phyloP scores from a whole-genome alignment of 371 early-diverging fungal species.

The Mortierella sp. region DNA sequence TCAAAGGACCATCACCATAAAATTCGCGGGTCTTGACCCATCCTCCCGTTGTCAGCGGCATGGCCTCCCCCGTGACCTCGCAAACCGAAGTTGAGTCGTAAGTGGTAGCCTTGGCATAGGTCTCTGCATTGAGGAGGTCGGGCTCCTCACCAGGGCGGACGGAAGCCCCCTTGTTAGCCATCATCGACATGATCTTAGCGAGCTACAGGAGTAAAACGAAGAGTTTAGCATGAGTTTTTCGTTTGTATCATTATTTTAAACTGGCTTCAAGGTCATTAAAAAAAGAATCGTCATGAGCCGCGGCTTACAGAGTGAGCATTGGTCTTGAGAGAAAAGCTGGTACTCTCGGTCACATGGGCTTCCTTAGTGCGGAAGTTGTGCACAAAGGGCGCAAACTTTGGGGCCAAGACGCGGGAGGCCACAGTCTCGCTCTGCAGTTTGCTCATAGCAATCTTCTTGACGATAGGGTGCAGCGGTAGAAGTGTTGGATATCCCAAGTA shows the following conservation, averaged over 20 bases:
- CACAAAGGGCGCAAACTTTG: constrained; percentile 33
- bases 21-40: constrained; percentile 50
- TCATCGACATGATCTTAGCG: constrained; percentile 72
- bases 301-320: constrained; percentile 70
- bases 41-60: constrained; percentile 36
- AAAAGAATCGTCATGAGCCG: not conserved
- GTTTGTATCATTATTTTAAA: not conserved
- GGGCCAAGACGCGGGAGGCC: constrained; percentile 14
- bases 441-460: constrained; percentile 10
- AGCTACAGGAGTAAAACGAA: constrained; percentile 55
- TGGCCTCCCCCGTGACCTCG: constrained; percentile 18
- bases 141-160: constrained; percentile 58
- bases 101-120: constrained; percentile 48
- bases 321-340: constrained; percentile 63
- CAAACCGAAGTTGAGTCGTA: constrained; percentile 1
- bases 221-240: not conserved
- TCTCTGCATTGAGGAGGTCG: constrained; percentile 44
- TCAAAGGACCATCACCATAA: constrained; percentile 48
- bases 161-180: constrained; percentile 74
- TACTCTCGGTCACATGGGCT: constrained; percentile 43
- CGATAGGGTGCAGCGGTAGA: constrained; percentile 23
- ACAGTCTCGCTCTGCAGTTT: not conserved
- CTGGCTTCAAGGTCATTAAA: not conserved
- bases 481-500: constrained; percentile 23
- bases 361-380: constrained; percentile 34